These are phyloP conservation scores for Massarina eburnea DNA, from an alignment of 2,329 filamentous ascomycete species.

Conservation along the genomic window DNA sequence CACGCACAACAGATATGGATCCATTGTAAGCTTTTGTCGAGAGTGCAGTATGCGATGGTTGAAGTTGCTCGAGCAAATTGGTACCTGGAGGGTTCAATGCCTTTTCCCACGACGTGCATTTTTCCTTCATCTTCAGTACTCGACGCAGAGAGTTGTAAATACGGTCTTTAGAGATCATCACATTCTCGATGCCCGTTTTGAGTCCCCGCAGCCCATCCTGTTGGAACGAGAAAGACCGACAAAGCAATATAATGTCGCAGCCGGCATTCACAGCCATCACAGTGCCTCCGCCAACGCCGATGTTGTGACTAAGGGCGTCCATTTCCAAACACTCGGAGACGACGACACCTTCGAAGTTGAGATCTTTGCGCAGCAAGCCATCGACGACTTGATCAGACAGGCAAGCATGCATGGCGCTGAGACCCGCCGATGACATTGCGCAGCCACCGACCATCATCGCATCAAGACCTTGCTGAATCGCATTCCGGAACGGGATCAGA, in stretches of 20 bases:
- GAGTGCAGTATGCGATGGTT: conserved; percentile 77
- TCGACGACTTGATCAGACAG: conserved; percentile 92
- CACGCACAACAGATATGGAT: conserved; percentile 89
- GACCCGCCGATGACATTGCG: conserved; percentile 84
- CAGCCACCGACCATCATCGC: conserved; percentile 96
- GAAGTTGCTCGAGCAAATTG: conserved; percentile 73
- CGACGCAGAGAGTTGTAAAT: conserved; percentile 79
- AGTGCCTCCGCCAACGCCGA: conserved; percentile 94
- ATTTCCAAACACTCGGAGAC: conserved; percentile 96
- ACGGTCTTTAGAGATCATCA: conserved; percentile 78
- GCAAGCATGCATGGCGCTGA: conserved; percentile 95
- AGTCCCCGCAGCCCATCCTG: conserved; percentile 89
- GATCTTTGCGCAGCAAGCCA: conserved; percentile 80
- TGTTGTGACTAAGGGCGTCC: conserved; percentile 92
- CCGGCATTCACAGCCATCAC: conserved; percentile 98
- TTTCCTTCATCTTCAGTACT: conserved; percentile 77
- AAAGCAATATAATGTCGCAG: conserved; percentile 87
- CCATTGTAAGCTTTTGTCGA: conserved; percentile 87
- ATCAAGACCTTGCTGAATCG: conserved; percentile 82
- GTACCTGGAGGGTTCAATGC: conserved; percentile 86
- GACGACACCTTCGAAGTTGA: conserved; percentile 88
- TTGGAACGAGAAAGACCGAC: conserved; percentile 83
- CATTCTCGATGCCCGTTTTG: conserved; percentile 86
- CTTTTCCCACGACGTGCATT: conserved; percentile 86
- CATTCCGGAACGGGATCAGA: conserved; percentile 86